phyloP scores from a whole-genome alignment of 1,284 basidiomycete genomes.

The Puccinia triticina region DNA sequence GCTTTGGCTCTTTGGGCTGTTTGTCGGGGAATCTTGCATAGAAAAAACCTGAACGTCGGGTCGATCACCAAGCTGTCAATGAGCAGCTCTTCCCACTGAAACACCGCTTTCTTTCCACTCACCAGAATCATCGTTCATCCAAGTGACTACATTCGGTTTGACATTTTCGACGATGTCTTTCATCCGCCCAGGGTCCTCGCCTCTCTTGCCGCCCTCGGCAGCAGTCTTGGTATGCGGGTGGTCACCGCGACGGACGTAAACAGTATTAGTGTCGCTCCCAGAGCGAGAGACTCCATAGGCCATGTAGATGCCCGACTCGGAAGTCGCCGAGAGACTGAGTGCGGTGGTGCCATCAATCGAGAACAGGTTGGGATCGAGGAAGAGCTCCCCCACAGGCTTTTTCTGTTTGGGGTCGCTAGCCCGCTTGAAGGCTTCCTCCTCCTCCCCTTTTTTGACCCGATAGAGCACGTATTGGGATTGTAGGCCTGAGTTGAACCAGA shows the following conservation, averaged over 20 bases:
- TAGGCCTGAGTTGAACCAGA: conserved; percentile 56
- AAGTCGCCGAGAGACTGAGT: conserved; percentile 68
- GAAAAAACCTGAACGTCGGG: conserved; percentile 32
- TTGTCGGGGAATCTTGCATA: conserved; percentile 42
- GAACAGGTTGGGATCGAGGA: conserved; percentile 76
- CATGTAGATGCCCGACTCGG: conserved; percentile 70
- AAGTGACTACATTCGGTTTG: conserved; percentile 73
- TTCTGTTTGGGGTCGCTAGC: conserved; percentile 60
- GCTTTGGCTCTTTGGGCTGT: no score
- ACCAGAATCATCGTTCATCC: conserved; percentile 71
- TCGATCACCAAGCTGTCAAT: not conserved
- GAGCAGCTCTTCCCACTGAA: not conserved
- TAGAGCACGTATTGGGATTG: conserved; percentile 66
- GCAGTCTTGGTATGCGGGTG: conserved; percentile 65
- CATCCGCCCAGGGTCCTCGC: conserved; percentile 66
- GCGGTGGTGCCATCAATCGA: conserved; percentile 74
- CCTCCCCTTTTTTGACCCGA: conserved; percentile 65
- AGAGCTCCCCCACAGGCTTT: conserved; percentile 68
- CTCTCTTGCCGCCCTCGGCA: conserved; percentile 61
- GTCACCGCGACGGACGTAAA: conserved; percentile 69
- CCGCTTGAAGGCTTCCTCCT: conserved; percentile 65
- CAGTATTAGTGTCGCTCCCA: conserved; percentile 72
- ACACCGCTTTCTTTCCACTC: conserved; percentile 60
- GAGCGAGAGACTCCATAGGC: conserved; percentile 67
- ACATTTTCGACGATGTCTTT: conserved; percentile 72